Evolutionary conservation across 441 rosid genomes (phyloP).

Genomic region (Breynia disticha): DNA sequence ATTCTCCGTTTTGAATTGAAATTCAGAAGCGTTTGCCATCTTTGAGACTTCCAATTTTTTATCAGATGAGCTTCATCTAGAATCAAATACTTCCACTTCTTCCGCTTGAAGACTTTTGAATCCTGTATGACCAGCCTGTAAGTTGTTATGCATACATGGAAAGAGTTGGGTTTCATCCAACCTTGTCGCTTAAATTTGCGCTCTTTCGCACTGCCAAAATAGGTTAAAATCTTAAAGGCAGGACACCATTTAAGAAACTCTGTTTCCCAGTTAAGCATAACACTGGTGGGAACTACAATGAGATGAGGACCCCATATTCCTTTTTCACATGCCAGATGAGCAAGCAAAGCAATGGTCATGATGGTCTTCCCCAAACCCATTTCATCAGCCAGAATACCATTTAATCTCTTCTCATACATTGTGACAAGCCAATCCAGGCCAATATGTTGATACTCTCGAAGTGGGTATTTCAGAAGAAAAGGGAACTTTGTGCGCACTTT

Average conservation of each 20-base stretch:
- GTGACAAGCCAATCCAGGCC: slow-evolving; percentile 99
- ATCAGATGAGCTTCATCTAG: slow-evolving; percentile 99
- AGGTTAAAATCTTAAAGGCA: slow-evolving; percentile 97
- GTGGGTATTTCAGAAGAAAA: slow-evolving; percentile 92
- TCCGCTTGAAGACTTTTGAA: slow-evolving; percentile 94
- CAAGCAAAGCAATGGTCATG: slow-evolving; percentile 98
- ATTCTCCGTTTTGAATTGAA: slow-evolving; percentile 98
- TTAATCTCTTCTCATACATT: slow-evolving; percentile 94
- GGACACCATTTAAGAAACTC: slow-evolving; percentile 99
- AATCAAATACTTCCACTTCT: slow-evolving; percentile 99
- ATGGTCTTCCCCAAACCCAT: slow-evolving; percentile 99
- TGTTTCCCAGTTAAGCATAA: slow-evolving; percentile 99
- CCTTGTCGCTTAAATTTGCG: slow-evolving; percentile 97
- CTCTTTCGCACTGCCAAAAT: slow-evolving; percentile 99
- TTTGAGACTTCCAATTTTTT: slow-evolving; percentile 99
- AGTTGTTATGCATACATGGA: slow-evolving; percentile 97
- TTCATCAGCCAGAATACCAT: slow-evolving; percentile 99
- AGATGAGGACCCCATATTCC: slow-evolving; percentile 99
- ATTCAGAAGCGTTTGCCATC: slow-evolving; percentile 99
- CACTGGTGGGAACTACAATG: slow-evolving; percentile 99
- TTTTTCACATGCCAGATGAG: slow-evolving; percentile 96
- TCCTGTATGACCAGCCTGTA: slow-evolving; percentile 97
- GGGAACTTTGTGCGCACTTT: slow-evolving; percentile 96
- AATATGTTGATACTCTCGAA: slow-evolving; percentile 99
- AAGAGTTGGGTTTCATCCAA: slow-evolving; percentile 95